Evolutionary conservation across 2,329 filamentous ascomycete species (phyloP).

Genomic region (Chlorencoelia australis): DNA sequence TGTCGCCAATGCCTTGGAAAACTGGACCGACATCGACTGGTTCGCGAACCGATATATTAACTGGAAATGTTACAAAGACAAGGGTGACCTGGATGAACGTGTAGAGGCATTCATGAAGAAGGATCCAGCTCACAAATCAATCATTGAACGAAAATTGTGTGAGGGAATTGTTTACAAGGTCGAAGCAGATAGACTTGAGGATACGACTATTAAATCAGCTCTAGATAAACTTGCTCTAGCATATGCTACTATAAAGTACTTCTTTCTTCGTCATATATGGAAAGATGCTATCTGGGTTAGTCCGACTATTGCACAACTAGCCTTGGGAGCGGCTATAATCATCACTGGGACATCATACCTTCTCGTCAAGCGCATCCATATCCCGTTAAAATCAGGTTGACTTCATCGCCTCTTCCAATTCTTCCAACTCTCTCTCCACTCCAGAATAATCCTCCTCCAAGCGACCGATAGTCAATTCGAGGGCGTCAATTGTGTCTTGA

Average conservation of each 20-base stretch:
- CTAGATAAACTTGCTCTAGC: neutral
- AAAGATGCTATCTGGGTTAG: slow-evolving; percentile 6
- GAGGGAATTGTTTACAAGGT: neutral
- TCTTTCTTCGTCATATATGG: neutral
- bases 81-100: slow-evolving; percentile 1
- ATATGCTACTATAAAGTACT: neutral
- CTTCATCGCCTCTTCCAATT: slow-evolving; percentile 9
- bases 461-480: slow-evolving; percentile 7
- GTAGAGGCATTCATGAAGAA: slow-evolving; percentile 3
- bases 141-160: slow-evolving; percentile 2
- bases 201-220: slow-evolving; percentile 6
- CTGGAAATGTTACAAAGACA: slow-evolving; percentile 4
- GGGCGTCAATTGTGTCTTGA: slow-evolving; percentile 8
- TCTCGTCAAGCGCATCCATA: slow-evolving; percentile 7
- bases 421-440: slow-evolving; percentile 7
- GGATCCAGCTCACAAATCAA: slow-evolving; percentile 4
- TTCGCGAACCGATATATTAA: slow-evolving; percentile 9
- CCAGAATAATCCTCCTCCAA: slow-evolving; percentile 8
- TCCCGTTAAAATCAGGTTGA: slow-evolving; percentile 7
- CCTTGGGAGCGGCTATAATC: slow-evolving; percentile 7
- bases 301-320: slow-evolving; percentile 7
- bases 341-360: slow-evolving; percentile 8
- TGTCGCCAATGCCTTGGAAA: slow-evolving; percentile 12
- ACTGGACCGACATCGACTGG: slow-evolving; percentile 12
- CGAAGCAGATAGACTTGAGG: slow-evolving; percentile 2